Evolutionary conservation across 116 monocot genomes (phyloP), one percentile per base, ranked within the genome.

Genomic region (Trichopus zeylanicus): DNA sequence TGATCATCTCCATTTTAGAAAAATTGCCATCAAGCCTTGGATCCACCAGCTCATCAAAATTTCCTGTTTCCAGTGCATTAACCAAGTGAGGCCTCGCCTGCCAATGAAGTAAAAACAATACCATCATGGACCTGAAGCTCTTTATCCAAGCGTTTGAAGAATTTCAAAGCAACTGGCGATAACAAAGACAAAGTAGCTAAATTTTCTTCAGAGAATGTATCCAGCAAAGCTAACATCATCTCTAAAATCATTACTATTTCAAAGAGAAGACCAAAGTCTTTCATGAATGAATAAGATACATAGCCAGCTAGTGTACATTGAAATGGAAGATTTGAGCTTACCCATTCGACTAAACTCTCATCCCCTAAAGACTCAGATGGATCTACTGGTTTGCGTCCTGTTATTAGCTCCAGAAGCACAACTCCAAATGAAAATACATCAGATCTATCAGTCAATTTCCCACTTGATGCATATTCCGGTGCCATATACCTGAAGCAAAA

Each of bases 291-390:
- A n/a, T n/a, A n/a, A n/a, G n/a, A n/a, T n/a, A n/a, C n/a, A n/a
- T n/a, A n/a, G n/a, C n/a, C n/a, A n/a, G n/a, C n/a, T n/a, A n/a
- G n/a, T n/a, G n/a, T n/a, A n/a, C n/a, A n/a, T n/a, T n/a, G n/a
- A n/a, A n/a, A n/a, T n/a, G n/a, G n/a, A n/a, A n/a, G n/a, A 19
- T 0, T 3, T 18, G 48, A 48, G 48, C 48, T 48, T 53, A 53
- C 53, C 53, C 53, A 53, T 53, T 53, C 53, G 10, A 53, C 53
- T 53, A 53, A 53, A 21, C 53, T 53, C 53, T 53, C 53, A 27
- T 53, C 27, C 3, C 53, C 53, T 7, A 27, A 27, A 53, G 53
- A 26, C 26, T 53, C 26, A 53, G 53, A 26, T 53, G 53, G 26
- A 53, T 53, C 53, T 21, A 53, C 27, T 26, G 53, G 53, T 27